phyloP scores from a whole-genome alignment of 192 early-diverging fungal genomes.

The Mortierella alpina region DNA sequence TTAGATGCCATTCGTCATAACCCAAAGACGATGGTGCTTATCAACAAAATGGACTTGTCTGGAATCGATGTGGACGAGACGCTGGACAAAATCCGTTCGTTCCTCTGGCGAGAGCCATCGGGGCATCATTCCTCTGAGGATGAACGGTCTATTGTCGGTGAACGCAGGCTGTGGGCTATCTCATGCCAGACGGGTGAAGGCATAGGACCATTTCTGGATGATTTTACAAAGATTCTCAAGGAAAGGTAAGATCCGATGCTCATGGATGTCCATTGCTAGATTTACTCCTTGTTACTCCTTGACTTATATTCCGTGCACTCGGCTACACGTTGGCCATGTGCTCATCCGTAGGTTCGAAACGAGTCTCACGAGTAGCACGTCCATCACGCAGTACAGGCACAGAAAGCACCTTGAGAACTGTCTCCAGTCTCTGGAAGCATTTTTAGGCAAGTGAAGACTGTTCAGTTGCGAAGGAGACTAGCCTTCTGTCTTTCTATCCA shows the following conservation, averaged over 20 bases:
- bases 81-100: conserved; percentile 2
- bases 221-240: conserved; percentile 56
- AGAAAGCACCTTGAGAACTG: conserved; percentile 71
- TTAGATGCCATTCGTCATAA: conserved; percentile 51
- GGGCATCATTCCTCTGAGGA: too few relatives aligned
- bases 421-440: conserved; percentile 57
- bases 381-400: conserved; percentile 78
- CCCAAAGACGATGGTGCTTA: conserved; percentile 67
- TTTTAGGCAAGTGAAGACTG: conserved; percentile 49
- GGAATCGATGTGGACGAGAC: background rate
- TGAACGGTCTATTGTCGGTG: background rate
- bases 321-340: background rate
- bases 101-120: conserved; percentile 21
- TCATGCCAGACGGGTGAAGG: conserved; percentile 64
- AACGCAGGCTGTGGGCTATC: conserved; percentile 55
- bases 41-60: conserved; percentile 73
- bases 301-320: background rate
- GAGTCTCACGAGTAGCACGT: conserved; percentile 45
- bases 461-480: background rate
- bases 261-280: background rate
- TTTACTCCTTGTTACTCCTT: background rate
- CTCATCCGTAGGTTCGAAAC: conserved; percentile 34
- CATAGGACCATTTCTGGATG: conserved; percentile 55
- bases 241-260: conserved; percentile 35
- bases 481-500: background rate